phyloP scores from a whole-genome alignment of 805 yeast species.

The Yarrowia yakushimensis region DNA sequence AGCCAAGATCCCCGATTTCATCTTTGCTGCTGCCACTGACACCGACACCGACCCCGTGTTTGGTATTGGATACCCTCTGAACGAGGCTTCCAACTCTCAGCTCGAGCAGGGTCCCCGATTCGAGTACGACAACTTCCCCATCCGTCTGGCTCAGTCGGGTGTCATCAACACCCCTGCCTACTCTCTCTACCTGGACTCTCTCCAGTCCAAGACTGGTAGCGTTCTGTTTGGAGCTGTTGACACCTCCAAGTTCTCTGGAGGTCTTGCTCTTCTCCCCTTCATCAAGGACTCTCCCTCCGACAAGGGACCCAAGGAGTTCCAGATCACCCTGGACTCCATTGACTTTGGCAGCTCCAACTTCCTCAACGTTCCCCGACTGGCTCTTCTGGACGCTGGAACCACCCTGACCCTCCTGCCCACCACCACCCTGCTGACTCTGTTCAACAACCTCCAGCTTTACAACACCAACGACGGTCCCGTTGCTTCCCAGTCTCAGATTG shows the following conservation, averaged over 20 bases:
- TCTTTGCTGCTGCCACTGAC: slow-evolving; percentile 26
- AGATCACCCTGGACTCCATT: slow-evolving; percentile 11
- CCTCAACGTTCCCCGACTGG: slow-evolving; percentile 49
- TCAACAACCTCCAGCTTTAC: slow-evolving; percentile 22
- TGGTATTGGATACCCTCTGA: slow-evolving; percentile 28
- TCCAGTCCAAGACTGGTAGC: slow-evolving; percentile 42
- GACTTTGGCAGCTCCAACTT: slow-evolving; percentile 34
- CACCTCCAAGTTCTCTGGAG: slow-evolving; percentile 53
- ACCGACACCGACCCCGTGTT: slow-evolving; percentile 26
- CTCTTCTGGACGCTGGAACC: slow-evolving; percentile 41
- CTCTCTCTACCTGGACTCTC: slow-evolving; percentile 48
- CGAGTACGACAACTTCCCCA: slow-evolving; percentile 36
- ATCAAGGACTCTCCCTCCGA: slow-evolving; percentile 22
- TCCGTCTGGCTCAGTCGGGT: slow-evolving; percentile 40
- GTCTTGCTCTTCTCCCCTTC: slow-evolving; percentile 36
- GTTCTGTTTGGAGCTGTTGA: slow-evolving; percentile 68
- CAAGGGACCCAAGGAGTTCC: neutral
- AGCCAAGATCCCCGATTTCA: slow-evolving; percentile 41
- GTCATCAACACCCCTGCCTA: slow-evolving; percentile 42
- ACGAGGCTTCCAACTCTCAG: neutral
- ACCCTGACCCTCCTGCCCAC: neutral
- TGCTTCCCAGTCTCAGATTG: neutral
- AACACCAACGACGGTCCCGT: neutral
- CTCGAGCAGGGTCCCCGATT: neutral
- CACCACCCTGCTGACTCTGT: neutral